A percentile compares a stretch with the other conserved stretches of the same genome.
Evolutionary conservation across 2,329 filamentous ascomycete genomes (phyloP).

Genomic region (Neofusicoccum kwambonambiense): DNA sequence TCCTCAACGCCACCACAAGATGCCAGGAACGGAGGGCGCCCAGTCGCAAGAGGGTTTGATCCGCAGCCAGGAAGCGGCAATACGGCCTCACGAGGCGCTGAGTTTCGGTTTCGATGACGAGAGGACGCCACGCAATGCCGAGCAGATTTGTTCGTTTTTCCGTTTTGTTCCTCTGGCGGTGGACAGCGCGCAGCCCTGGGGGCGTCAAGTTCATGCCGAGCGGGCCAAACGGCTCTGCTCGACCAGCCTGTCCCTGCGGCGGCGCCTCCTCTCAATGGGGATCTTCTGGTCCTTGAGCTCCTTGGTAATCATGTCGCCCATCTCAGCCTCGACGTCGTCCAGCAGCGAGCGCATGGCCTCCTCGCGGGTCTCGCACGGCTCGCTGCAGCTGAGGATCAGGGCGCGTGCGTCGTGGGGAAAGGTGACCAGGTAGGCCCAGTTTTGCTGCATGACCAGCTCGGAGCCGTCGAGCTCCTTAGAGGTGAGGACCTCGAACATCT

Average conservation of each 20-base stretch:
- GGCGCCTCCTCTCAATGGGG: slow-evolving; percentile 15
- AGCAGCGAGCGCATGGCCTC: slow-evolving; percentile 18
- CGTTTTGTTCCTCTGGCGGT: neutral
- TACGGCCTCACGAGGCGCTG: neutral
- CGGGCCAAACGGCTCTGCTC: slow-evolving; percentile 17
- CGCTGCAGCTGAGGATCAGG: slow-evolving; percentile 17
- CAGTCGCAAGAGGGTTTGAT: slow-evolving; percentile 8
- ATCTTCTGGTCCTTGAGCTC: slow-evolving; percentile 19
- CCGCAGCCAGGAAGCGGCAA: neutral
- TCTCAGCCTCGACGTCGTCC: slow-evolving; percentile 17
- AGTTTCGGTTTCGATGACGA: neutral
- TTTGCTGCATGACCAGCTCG: slow-evolving; percentile 17
- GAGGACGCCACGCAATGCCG: neutral
- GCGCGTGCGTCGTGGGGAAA: slow-evolving; percentile 5
- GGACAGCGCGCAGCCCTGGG: neutral
- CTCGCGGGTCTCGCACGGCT: slow-evolving; percentile 14
- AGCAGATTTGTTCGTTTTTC: slow-evolving; percentile 4
- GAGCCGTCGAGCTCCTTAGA: slow-evolving; percentile 18
- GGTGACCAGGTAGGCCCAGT: slow-evolving; percentile 15
- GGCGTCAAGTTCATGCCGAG: neutral
- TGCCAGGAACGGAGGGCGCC: neutral
- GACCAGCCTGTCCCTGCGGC: slow-evolving; percentile 14
- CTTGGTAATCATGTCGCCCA: slow-evolving; percentile 18
- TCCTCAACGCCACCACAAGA: neutral
- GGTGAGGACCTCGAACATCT: slow-evolving; percentile 17